A percentile compares a stretch with the other conserved stretches of the same genome.
These are phyloP conservation scores for Globisporangium parvum DNA, from an alignment of 352 stramenopile genomes.

Conservation along the genomic window DNA sequence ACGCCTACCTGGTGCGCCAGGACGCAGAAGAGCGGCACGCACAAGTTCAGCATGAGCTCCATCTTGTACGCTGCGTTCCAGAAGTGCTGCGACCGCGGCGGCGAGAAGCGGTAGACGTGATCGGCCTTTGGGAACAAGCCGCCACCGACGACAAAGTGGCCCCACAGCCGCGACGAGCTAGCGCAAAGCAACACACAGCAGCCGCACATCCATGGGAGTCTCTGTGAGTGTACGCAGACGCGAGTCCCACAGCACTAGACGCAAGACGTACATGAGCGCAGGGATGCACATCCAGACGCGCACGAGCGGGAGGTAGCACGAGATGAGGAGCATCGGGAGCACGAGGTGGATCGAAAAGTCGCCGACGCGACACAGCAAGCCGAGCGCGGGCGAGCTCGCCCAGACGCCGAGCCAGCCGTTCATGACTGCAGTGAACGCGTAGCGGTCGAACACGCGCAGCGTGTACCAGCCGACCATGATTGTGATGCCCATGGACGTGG, in stretches of 20 bases:
- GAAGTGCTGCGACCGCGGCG: slow-evolving; percentile 65
- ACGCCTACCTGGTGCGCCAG: slow-evolving; percentile 65
- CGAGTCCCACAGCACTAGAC: neutral
- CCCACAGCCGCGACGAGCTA: slow-evolving; percentile 73
- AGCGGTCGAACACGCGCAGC: slow-evolving; percentile 73
- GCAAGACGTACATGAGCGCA: slow-evolving; percentile 48
- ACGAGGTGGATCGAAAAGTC: slow-evolving; percentile 67
- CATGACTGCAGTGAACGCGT: slow-evolving; percentile 65
- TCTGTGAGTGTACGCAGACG: neutral
- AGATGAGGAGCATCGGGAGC: slow-evolving; percentile 66
- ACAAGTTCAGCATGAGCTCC: slow-evolving; percentile 71
- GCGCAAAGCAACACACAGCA: slow-evolving; percentile 2
- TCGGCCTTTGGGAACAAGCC: slow-evolving; percentile 70
- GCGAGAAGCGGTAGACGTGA: slow-evolving; percentile 73
- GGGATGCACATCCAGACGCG: slow-evolving; percentile 80
- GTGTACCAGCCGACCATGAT: slow-evolving; percentile 86
- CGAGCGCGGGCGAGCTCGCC: slow-evolving; percentile 60
- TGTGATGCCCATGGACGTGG: slow-evolving; percentile 75
- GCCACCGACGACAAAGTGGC: slow-evolving; percentile 61
- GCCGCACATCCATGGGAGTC: neutral
- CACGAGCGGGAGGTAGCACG: slow-evolving; percentile 68
- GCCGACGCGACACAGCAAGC: slow-evolving; percentile 43
- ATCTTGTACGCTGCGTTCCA: slow-evolving; percentile 79
- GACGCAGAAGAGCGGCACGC: slow-evolving; percentile 72
- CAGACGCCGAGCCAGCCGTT: slow-evolving; percentile 74